These are phyloP conservation scores for Diplodia scrobiculata DNA, from an alignment of 2,329 filamentous ascomycete species.

Conservation along the genomic window DNA sequence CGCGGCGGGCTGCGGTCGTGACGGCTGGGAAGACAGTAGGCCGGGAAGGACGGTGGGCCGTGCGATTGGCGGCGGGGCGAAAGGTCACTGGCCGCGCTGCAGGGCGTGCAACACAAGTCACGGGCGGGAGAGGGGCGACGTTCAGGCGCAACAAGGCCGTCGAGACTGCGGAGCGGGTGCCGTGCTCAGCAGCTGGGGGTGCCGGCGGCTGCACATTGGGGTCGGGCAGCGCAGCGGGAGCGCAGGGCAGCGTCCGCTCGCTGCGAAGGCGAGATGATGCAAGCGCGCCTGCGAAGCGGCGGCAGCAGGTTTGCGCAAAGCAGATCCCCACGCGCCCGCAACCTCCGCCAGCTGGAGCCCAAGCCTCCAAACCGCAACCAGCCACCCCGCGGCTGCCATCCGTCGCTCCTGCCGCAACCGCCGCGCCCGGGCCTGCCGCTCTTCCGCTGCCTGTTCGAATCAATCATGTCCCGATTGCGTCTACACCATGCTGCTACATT, in stretches of 20 bases:
- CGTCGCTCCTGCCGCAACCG: background rate
- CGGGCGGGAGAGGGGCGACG: slow-evolving; percentile 20
- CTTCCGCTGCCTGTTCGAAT: background rate
- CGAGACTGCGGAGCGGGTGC: slow-evolving; percentile 3
- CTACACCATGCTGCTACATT: background rate
- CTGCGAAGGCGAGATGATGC: slow-evolving; percentile 19
- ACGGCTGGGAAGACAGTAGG: slow-evolving; percentile 24
- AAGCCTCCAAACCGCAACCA: background rate
- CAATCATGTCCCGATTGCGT: background rate
- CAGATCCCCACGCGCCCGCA: slow-evolving; percentile 9
- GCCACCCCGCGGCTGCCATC: background rate
- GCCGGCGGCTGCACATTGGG: background rate
- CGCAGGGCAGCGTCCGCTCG: slow-evolving; percentile 1
- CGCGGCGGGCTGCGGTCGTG: slow-evolving; percentile 24
- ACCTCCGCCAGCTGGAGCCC: background rate
- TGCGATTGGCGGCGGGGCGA: slow-evolving; percentile 28
- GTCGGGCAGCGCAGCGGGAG: slow-evolving; percentile 8
- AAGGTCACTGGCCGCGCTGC: slow-evolving; percentile 20
- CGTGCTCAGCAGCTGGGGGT: background rate
- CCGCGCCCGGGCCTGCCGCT: background rate
- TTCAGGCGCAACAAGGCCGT: background rate
- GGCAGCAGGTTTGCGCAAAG: slow-evolving; percentile 15
- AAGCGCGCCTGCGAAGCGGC: slow-evolving; percentile 14
- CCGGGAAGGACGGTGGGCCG: slow-evolving; percentile 11
- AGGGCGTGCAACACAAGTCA: slow-evolving; percentile 24